These are phyloP conservation scores for Cylindrotheca closterium DNA, from an alignment of 108 stramenopile genomes.

Conservation along the genomic window DNA sequence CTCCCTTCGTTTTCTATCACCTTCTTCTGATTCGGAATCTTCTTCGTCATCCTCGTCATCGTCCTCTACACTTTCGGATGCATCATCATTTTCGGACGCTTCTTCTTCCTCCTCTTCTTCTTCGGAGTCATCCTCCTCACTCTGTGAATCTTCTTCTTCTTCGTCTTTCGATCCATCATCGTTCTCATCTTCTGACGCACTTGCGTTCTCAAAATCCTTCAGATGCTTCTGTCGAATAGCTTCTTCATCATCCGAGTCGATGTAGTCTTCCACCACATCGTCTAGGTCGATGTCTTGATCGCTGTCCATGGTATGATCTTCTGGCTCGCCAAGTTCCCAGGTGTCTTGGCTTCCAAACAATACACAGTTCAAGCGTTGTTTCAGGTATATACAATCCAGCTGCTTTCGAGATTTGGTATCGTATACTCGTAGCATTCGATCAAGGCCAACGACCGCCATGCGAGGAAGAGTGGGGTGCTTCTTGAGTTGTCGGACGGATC, in stretches of 20 bases:
- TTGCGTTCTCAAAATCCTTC: constrained; percentile 29
- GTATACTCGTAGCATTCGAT: constrained; percentile 83
- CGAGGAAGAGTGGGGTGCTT: constrained; percentile 61
- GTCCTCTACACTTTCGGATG: too few relatives aligned
- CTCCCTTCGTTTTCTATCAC: too few relatives aligned
- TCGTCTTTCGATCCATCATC: constrained; percentile 29
- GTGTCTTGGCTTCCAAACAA: constrained; percentile 46
- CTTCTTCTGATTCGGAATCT: too few relatives aligned
- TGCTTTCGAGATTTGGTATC: constrained; percentile 54
- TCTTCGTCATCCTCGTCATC: too few relatives aligned
- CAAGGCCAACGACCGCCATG: constrained; percentile 74
- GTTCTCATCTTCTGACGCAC: constrained; percentile 8
- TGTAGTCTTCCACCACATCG: constrained; percentile 64
- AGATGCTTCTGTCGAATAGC: constrained; percentile 8
- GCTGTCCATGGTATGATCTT: constrained; percentile 17
- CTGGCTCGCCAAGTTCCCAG: constrained; percentile 12
- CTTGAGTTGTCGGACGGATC: constrained; percentile 66
- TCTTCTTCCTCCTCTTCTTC: too few relatives aligned
- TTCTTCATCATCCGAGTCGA: constrained; percentile 59
- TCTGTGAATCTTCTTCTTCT: constrained; percentile 19
- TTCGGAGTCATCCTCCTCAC: constrained; percentile 3
- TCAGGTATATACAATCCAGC: constrained; percentile 79
- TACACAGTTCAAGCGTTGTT: constrained; percentile 83
- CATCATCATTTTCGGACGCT: too few relatives aligned
- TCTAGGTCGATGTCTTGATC: constrained; percentile 56